Evolutionary conservation across 2,329 filamentous ascomycete species (phyloP).

Genomic region (Fusarium haematococcum): DNA sequence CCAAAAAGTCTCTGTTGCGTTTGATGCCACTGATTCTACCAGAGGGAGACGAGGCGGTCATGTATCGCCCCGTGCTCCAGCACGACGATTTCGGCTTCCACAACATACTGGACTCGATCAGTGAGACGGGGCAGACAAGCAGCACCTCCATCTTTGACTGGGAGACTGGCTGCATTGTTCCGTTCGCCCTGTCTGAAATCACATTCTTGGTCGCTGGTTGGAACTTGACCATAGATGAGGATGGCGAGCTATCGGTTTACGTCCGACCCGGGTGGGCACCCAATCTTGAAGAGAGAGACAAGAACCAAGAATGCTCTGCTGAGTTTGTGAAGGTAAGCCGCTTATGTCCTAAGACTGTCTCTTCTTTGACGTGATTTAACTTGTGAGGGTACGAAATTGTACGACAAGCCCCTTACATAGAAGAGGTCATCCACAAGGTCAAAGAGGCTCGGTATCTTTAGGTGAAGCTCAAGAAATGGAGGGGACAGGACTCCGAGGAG

Average conservation of each 20-base stretch:
- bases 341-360: no score
- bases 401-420: background rate
- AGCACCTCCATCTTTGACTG: background rate
- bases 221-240: background rate
- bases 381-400: background rate
- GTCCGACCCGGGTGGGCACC: background rate
- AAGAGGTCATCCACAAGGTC: background rate
- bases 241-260: background rate
- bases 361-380: background rate
- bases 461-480: background rate
- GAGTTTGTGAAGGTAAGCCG: background rate
- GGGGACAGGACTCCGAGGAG: background rate
- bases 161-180: background rate
- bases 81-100: slow-evolving; percentile 49
- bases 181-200: background rate
- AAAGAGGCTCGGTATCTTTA: background rate
- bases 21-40: slow-evolving; percentile 42
- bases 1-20: slow-evolving; percentile 44
- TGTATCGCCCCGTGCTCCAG: slow-evolving; percentile 50
- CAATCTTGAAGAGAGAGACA: background rate
- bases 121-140: background rate
- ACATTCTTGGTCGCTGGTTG: background rate
- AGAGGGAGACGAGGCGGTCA: background rate
- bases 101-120: background rate
- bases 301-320: background rate